These are phyloP conservation scores for Orychophragmus violaceus DNA, from an alignment of 345 rosid species.

Conservation along the genomic window DNA sequence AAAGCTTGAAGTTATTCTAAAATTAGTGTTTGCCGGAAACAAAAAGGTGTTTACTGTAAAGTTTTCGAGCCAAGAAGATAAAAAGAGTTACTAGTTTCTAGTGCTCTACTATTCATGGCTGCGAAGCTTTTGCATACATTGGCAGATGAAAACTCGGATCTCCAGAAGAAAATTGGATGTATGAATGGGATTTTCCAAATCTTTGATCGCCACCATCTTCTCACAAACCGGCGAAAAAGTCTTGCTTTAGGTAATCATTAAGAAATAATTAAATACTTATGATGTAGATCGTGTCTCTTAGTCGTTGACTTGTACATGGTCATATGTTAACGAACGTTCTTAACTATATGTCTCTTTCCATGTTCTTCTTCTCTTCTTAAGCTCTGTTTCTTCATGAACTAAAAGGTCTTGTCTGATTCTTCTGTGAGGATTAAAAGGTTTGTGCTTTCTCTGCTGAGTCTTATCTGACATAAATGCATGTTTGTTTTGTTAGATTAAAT, in stretches of 20 bases:
- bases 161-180: slow-evolving; percentile 92
- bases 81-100: not conserved
- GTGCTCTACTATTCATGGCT: slow-evolving; percentile 46
- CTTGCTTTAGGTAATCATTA: slow-evolving; percentile 54
- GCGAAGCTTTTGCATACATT: slow-evolving; percentile 82
- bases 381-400: slow-evolving; percentile 17
- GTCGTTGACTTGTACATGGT: slow-evolving; percentile 26
- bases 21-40: not conserved
- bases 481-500: not conserved
- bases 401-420: slow-evolving; percentile 9
- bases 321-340: not conserved
- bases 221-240: slow-evolving; percentile 52
- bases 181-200: slow-evolving; percentile 86
- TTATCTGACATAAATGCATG: not conserved
- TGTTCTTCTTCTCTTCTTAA: slow-evolving; percentile 8
- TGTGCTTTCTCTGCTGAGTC: slow-evolving; percentile 3
- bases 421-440: slow-evolving; percentile 1
- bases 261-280: not conserved
- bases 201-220: slow-evolving; percentile 63
- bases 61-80: not conserved
- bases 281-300: slow-evolving; percentile 21
- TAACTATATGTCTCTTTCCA: slow-evolving; percentile 10
- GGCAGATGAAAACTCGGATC: slow-evolving; percentile 86
- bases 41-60: not conserved
- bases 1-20: slow-evolving; percentile 21